Conservation (phyloP, 2,329 filamentous ascomycete species). For the Beauveria pseudobassiana region DNA sequence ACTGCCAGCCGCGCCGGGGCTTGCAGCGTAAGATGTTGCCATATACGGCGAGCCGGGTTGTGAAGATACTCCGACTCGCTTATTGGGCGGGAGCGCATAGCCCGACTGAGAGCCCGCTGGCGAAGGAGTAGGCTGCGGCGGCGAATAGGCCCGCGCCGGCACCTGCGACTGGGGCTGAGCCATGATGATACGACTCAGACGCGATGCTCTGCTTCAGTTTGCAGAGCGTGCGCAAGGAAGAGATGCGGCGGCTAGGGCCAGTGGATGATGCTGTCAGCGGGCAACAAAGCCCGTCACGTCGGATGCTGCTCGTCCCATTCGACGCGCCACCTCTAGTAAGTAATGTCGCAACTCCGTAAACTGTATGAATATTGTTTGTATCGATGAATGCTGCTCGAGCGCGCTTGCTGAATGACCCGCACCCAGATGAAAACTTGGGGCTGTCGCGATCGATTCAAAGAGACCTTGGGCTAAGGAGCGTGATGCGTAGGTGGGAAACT, state of each 20-base stretch:
- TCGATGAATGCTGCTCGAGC: background rate
- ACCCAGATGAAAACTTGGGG: background rate
- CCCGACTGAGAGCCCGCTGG: constrained; percentile 48
- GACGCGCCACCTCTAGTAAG: constrained; percentile 21
- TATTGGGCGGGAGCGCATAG: constrained; percentile 58
- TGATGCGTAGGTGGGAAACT: constrained; percentile 24
- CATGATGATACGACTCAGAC: constrained; percentile 31
- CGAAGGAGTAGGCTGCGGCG: constrained; percentile 54
- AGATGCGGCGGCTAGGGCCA: constrained; percentile 9
- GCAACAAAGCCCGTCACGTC: constrained; percentile 43
- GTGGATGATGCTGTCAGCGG: constrained; percentile 30
- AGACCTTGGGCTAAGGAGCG: constrained; percentile 16
- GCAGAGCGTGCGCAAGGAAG: constrained; percentile 3
- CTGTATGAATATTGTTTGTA: background rate
- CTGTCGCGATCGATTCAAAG: background rate
- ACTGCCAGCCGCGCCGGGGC: constrained; percentile 35
- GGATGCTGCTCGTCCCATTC: constrained; percentile 39
- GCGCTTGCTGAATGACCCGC: constrained; percentile 1
- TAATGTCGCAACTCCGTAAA: background rate
- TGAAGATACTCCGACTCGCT: constrained; percentile 58
- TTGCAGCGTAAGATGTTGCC: constrained; percentile 42
- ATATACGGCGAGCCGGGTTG: constrained; percentile 58
- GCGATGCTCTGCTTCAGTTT: constrained; percentile 3
- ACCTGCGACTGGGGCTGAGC: constrained; percentile 51
- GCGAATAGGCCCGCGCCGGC: constrained; percentile 52